Evolutionary conservation across 108 stramenopile genomes (phyloP), one percentile per base, ranked within the genome.

Genomic region (Chaetoceros muelleri): DNA sequence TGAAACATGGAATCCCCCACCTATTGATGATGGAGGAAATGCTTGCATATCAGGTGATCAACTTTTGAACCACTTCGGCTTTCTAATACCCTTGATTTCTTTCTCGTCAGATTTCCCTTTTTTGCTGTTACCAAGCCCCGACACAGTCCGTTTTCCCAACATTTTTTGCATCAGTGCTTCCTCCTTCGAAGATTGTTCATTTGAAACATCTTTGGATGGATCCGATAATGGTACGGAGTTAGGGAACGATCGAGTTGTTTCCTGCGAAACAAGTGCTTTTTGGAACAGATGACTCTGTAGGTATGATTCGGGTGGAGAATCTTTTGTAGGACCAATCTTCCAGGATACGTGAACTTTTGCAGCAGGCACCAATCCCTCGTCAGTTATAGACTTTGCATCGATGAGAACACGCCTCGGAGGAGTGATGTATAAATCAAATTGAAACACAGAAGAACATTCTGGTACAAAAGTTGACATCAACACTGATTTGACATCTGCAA

Each of bases 291-390:
- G n/a, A n/a, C n/a, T n/a, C n/a, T n/a, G n/a, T n/a, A n/a, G n/a
- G n/a, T n/a, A n/a, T n/a, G n/a, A n/a, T n/a, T n/a, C n/a, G n/a
- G n/a, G n/a, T n/a, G 57, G 44, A 16, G 20, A 5, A 13, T 19
- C 52, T 16, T 31, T 55, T 50, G 48, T 18, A 44, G 31, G 28
- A 24, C 55, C 46, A n/a, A 23, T 45, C 52, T 79, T 85, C 87
- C 84, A 89, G 48, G 73, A 78, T 1, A 82, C 80, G 69, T 75
- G 79, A 23, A 90, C 62, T 52, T 82, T 85, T 30, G 85, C 85
- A 13, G 89, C 89, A 1, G 89, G 89, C 1, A 90, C 83, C 24
- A 90, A 44, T 19, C 70, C 79, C 62, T 86, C 77, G 8, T 70
- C 72, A 5, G 69, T 52, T 50, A 90, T 55, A 10, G 80, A 76